Percentiles rank a stretch among this genome's conserved stretches.
Conservation (phyloP, 345 rosid genomes). For the Crucihimalaya himalaica region DNA sequence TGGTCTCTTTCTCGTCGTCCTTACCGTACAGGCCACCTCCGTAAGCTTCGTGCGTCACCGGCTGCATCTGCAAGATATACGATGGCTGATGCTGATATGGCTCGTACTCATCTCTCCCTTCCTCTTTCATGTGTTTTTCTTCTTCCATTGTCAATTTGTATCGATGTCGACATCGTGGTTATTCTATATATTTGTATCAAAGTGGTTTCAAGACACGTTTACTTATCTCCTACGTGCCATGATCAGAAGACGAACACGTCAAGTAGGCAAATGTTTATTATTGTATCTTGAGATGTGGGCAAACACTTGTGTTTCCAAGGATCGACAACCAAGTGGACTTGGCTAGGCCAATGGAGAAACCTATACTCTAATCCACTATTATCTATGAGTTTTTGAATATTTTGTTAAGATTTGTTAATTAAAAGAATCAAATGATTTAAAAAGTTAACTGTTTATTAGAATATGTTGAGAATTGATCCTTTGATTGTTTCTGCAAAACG, state of each 20-base stretch:
- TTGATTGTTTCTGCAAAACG: too few relatives aligned
- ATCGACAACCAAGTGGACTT: not conserved
- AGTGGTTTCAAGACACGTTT: not conserved
- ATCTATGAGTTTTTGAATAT: too few relatives aligned
- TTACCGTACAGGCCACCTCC: slow-evolving; percentile 68
- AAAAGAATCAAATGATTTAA: too few relatives aligned
- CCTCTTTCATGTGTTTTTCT: slow-evolving; percentile 33
- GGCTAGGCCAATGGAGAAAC: too few relatives aligned
- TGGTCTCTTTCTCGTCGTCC: slow-evolving; percentile 37
- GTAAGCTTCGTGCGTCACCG: slow-evolving; percentile 58
- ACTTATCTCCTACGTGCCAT: not conserved
- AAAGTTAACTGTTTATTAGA: too few relatives aligned
- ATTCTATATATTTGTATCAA: not conserved
- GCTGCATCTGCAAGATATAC: slow-evolving; percentile 50
- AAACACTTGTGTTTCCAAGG: not conserved
- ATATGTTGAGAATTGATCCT: too few relatives aligned
- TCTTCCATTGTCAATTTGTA: slow-evolving; percentile 39
- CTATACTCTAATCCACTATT: too few relatives aligned
- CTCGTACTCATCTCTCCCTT: slow-evolving; percentile 21
- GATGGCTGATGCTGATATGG: slow-evolving; percentile 45
- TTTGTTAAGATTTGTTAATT: too few relatives aligned
- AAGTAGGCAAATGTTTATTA: not conserved
- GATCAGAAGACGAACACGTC: not conserved
- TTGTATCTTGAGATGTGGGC: not conserved
- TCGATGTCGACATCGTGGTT: not conserved